Evolutionary conservation across 2,329 filamentous ascomycete genomes (phyloP).

Genomic region (Monosporascus cannonballus): DNA sequence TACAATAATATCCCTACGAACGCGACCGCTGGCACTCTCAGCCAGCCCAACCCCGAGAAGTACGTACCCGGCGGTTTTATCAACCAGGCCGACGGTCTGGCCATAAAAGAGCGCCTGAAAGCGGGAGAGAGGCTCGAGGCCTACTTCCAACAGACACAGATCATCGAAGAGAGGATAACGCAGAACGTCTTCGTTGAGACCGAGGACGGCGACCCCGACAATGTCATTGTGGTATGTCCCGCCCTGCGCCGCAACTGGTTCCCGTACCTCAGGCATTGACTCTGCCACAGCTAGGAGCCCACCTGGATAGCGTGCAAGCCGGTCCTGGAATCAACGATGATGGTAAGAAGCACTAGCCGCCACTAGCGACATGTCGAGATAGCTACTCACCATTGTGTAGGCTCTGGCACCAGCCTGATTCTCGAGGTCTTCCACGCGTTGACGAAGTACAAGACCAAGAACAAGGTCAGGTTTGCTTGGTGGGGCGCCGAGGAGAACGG

Average conservation of each 20-base stretch:
- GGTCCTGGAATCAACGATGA: constrained; percentile 29
- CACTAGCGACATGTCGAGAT: too few species aligned
- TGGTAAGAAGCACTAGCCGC: neutral
- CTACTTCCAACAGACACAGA: constrained; percentile 37
- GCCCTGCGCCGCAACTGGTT: too few species aligned
- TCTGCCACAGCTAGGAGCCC: constrained; percentile 17
- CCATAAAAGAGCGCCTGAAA: constrained; percentile 26
- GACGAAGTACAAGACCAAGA: constrained; percentile 19
- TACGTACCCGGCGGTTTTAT: constrained; percentile 34
- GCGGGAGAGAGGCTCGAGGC: constrained; percentile 33
- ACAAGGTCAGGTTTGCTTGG: constrained; percentile 27
- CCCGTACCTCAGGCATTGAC: neutral
- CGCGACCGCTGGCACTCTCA: constrained; percentile 33
- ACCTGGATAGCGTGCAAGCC: constrained; percentile 26
- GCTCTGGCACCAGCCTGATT: constrained; percentile 21
- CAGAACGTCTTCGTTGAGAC: constrained; percentile 28
- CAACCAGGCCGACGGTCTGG: constrained; percentile 35
- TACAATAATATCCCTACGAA: constrained; percentile 31
- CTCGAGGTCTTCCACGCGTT: constrained; percentile 21
- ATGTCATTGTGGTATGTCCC: constrained; percentile 14
- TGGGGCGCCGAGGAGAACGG: constrained; percentile 27
- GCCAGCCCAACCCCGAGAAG: constrained; percentile 27
- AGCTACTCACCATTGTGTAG: constrained; percentile 1
- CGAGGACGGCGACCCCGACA: constrained; percentile 15
- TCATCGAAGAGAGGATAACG: constrained; percentile 19